Evolutionary conservation across 139 green algal genomes (phyloP).

Genomic region (Tetradesmus obliquus): DNA sequence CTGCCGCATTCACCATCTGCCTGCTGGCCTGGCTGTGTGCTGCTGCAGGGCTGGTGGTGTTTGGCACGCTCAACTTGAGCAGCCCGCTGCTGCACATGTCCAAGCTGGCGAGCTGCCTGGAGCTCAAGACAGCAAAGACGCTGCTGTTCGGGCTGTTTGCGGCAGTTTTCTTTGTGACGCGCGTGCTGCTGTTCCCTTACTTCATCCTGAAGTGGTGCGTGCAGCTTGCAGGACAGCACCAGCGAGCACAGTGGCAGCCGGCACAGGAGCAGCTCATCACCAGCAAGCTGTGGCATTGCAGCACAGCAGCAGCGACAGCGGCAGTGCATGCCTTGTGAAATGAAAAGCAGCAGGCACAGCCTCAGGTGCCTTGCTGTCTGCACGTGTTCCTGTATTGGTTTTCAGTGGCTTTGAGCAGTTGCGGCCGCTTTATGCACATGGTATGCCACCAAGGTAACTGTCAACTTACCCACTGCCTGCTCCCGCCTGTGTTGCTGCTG

Average conservation of each 20-base stretch:
- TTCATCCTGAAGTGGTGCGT: conserved; percentile 48
- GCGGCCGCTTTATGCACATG: too few relatives aligned
- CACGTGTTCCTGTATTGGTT: too few relatives aligned
- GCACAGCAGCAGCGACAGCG: background rate
- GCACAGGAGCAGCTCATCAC: background rate
- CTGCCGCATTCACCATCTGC: background rate
- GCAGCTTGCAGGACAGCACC: background rate
- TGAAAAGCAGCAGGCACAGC: too few relatives aligned
- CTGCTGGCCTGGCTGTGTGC: background rate
- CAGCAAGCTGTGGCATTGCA: background rate
- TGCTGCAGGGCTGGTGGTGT: conserved; percentile 47
- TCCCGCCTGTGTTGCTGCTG: background rate
- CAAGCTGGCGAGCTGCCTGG: conserved; percentile 45
- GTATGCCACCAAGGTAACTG: too few relatives aligned
- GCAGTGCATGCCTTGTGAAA: too few relatives aligned
- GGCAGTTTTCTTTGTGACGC: conserved; percentile 31
- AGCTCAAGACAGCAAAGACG: conserved; percentile 10
- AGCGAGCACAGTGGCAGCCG: background rate
- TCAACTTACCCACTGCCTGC: background rate
- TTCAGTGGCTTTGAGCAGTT: too few relatives aligned
- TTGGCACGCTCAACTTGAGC: conserved; percentile 51
- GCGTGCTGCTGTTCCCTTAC: conserved; percentile 52
- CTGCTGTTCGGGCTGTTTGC: conserved; percentile 44
- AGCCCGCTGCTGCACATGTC: conserved; percentile 54
- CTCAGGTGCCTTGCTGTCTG: too few relatives aligned